Evolutionary conservation across 2,329 filamentous ascomycete genomes (phyloP), one percentile per base, ranked within the genome.

Genomic region (Coniella vitis): DNA sequence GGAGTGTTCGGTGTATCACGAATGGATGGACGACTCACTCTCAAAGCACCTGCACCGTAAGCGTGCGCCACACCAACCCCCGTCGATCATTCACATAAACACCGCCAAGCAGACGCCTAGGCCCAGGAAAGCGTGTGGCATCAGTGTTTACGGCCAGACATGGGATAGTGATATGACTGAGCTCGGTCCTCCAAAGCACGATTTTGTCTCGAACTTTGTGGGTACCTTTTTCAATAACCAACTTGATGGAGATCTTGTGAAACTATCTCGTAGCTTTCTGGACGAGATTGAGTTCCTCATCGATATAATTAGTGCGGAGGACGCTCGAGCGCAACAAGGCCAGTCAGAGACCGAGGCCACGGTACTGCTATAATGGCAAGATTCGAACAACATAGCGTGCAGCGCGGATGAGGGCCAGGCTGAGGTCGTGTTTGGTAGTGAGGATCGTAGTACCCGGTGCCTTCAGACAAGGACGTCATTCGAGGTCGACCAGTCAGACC

Each of bases 1-100:
- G 13, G 62, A 70, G 44, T 54, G 71, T 13, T 54, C 60, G 7
- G 54, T 68, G 16, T 63, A 64, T 49, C 64, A 63, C 25, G 56
- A 61, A 17, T 68, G 66, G 63, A 31, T 49, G 4, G 19, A n/a
- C 17, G 29, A 29, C 12, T 37, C 43, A 7, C 38, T 19, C 19
- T 41, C 10, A 14, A 29, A 17, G 36, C 13, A 14, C 36, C 45
- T 42, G 2, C 12, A 34, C 7, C 40, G 40, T 25, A 7, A 8
- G 22, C 17, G 21, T 29, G 14, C 31, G 5, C 12, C 35, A 32
- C 32, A 32, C 19, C 21, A 19, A 10, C 17, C 17, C 8, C 7
- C 14, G 2, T 17, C 21, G 14, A 36, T 16, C 14, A 20, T 32
- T 13, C 16, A 35, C 13, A 41, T 53, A 12, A 14, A 45, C 38